These are phyloP conservation scores for Hypseocharis bilobata DNA, from an alignment of 441 rosid species.

Conservation along the genomic window DNA sequence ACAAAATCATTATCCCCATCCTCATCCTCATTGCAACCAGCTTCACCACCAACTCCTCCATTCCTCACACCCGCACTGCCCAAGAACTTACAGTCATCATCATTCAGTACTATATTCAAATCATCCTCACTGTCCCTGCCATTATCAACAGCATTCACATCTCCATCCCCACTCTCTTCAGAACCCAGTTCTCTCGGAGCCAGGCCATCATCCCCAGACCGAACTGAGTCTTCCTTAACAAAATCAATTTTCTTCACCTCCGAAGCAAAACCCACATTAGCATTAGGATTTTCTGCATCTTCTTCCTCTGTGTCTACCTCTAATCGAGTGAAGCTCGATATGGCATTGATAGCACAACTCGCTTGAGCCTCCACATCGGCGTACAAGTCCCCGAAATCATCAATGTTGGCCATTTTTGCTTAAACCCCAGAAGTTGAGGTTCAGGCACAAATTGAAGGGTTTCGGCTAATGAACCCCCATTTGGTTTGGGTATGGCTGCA, in stretches of 20 bases:
- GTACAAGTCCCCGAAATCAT: conserved; percentile 57
- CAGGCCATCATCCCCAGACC: neutral
- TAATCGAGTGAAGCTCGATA: conserved; percentile 8
- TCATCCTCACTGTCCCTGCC: conserved; percentile 63
- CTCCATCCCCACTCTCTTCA: conserved; percentile 11
- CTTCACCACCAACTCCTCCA: conserved; percentile 12
- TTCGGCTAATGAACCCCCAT: neutral
- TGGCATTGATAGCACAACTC: conserved; percentile 23
- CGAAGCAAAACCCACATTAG: neutral
- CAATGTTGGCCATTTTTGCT: conserved; percentile 33
- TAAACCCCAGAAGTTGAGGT: neutral
- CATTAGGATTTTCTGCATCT: conserved; percentile 1
- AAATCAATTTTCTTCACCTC: conserved; percentile 13
- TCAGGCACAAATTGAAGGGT: neutral
- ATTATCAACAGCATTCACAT: conserved; percentile 20
- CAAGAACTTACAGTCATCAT: conserved; percentile 28
- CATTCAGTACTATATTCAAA: conserved; percentile 52
- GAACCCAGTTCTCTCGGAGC: neutral
- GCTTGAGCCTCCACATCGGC: conserved; percentile 39
- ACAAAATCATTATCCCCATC: conserved; percentile 12
- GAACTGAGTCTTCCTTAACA: neutral
- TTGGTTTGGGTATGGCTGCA: too few species aligned
- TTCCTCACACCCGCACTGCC: conserved; percentile 13
- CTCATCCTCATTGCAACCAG: conserved; percentile 16
- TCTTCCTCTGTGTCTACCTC: conserved; percentile 17